Percentiles rank a stretch among this genome's conserved stretches.
Conservation (phyloP, 192 early-diverging fungal genomes). For the Anaeromyces robustus region DNA sequence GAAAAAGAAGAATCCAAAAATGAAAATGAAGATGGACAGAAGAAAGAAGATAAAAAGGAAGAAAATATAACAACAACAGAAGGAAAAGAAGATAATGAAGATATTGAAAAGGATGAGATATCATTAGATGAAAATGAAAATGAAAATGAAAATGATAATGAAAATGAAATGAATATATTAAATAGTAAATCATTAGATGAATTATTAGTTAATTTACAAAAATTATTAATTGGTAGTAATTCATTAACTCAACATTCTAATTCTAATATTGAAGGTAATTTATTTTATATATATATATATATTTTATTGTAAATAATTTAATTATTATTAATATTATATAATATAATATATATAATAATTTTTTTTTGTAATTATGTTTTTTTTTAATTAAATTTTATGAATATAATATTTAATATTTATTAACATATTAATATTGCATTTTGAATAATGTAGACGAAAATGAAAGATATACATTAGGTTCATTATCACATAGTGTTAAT, state of each 20-base stretch:
- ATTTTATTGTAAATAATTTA: too few relatives aligned
- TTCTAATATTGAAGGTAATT: too few relatives aligned
- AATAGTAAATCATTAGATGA: constrained; percentile 8
- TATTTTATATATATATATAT: too few relatives aligned
- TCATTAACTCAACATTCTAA: too few relatives aligned
- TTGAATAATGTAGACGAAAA: constrained; percentile 1
- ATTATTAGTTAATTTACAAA: neutral
- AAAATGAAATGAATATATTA: constrained; percentile 10
- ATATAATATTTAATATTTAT: too few relatives aligned
- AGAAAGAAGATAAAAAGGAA: constrained; percentile 3
- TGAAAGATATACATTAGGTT: constrained; percentile 17
- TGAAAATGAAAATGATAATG: neutral
- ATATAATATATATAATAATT: too few relatives aligned
- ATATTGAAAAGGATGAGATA: constrained; percentile 44
- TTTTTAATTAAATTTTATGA: too few relatives aligned
- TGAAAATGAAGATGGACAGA: constrained; percentile 1
- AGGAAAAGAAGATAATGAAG: constrained; percentile 22
- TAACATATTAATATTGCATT: too few relatives aligned
- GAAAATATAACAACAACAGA: constrained; percentile 13
- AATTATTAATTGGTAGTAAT: neutral
- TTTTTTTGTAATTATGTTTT: too few relatives aligned
- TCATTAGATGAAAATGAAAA: constrained; percentile 19
- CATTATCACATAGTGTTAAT: constrained; percentile 25
- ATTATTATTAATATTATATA: too few relatives aligned
- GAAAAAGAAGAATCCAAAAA: constrained; percentile 6